Evolutionary conservation across 1,284 basidiomycete genomes (phyloP).

Genomic region (Tilletia setariae): DNA sequence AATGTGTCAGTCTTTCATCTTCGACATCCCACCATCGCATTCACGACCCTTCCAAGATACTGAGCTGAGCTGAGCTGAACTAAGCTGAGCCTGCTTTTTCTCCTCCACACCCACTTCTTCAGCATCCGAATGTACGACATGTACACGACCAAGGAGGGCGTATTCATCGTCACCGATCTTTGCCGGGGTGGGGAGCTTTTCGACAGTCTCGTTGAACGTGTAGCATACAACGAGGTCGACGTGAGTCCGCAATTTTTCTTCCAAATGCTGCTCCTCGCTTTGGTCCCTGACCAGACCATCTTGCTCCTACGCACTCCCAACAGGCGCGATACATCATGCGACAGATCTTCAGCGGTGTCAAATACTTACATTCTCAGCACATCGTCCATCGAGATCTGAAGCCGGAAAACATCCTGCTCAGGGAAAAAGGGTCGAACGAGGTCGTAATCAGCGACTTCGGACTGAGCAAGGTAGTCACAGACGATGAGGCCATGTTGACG

Average conservation of each 20-base stretch:
- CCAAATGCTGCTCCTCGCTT: neutral
- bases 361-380: slow-evolving; percentile 47
- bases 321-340: slow-evolving; percentile 42
- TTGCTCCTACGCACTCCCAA: too few relatives aligned
- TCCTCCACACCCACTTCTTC: neutral
- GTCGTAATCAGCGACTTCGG: slow-evolving; percentile 53
- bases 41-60: too few relatives aligned
- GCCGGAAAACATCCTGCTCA: slow-evolving; percentile 52
- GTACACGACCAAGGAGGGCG: slow-evolving; percentile 51
- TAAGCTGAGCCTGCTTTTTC: neutral
- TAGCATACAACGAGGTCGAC: slow-evolving; percentile 50
- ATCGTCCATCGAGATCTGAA: slow-evolving; percentile 53
- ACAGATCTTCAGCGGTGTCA: slow-evolving; percentile 47
- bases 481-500: slow-evolving; percentile 34
- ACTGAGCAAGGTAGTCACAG: slow-evolving; percentile 29
- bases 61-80: too few relatives aligned
- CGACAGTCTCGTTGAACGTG: slow-evolving; percentile 47
- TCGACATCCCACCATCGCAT: neutral
- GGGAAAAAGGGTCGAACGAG: slow-evolving; percentile 38
- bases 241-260: slow-evolving; percentile 15
- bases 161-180: slow-evolving; percentile 53
- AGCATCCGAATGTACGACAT: slow-evolving; percentile 53
- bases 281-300: too few relatives aligned
- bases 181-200: slow-evolving; percentile 52
- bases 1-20: slow-evolving; percentile 23